These are phyloP conservation scores for Suhomyces chickasaworum DNA, from an alignment of 1,139 yeast species.

Conservation along the genomic window DNA sequence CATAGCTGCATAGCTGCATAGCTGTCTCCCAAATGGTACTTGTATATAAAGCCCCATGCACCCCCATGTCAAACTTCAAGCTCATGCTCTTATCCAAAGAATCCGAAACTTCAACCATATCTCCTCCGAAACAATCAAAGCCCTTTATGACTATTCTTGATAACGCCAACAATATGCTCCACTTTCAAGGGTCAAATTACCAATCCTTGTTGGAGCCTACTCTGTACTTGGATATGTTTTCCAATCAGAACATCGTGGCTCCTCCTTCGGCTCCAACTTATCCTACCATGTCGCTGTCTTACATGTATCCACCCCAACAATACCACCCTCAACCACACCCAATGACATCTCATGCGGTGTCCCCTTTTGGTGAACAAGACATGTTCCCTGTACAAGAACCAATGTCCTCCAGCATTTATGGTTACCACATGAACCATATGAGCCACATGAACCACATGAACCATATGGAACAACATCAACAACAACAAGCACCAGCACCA, in stretches of 20 bases:
- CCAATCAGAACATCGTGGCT: conserved; percentile 3
- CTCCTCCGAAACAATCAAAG: not conserved
- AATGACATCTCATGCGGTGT: not conserved
- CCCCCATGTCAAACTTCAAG: not conserved
- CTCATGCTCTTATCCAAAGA: conserved; percentile 6
- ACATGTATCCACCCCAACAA: conserved; percentile 1
- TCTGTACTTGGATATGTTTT: conserved; percentile 4
- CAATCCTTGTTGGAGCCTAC: conserved; percentile 4
- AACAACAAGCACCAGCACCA: too few species aligned
- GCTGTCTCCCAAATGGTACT: not conserved
- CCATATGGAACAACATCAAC: conserved; percentile 1
- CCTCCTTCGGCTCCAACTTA: not conserved
- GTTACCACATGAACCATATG: too few species aligned
- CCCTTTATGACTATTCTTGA: conserved; percentile 7
- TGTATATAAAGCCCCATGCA: conserved; percentile 1
- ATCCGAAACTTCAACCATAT: conserved; percentile 1
- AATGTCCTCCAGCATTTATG: not conserved
- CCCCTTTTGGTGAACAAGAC: not conserved
- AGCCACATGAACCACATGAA: too few species aligned
- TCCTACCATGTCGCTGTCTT: not conserved
- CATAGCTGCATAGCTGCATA: not conserved
- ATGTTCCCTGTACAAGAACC: conserved; percentile 1
- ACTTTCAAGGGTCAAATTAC: conserved; percentile 4
- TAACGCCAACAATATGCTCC: conserved; percentile 6
- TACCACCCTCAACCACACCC: not conserved